Conservation (phyloP, 2,329 filamentous ascomycete species). For the Neofusicoccum ribis region DNA sequence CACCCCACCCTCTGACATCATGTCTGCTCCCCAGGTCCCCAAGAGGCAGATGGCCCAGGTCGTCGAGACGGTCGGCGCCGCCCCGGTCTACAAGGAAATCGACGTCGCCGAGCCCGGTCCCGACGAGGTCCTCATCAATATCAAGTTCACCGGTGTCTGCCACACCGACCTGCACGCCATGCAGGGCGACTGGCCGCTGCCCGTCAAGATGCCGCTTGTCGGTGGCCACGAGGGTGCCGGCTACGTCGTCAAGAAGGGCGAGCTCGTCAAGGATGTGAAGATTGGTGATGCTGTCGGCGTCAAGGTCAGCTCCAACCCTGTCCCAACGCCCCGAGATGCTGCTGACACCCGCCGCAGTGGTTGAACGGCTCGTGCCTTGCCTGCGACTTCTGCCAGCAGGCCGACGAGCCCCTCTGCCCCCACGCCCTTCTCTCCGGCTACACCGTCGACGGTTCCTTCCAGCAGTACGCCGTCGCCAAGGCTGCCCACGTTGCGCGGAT, state of each 20-base stretch:
- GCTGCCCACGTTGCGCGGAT: constrained; percentile 82
- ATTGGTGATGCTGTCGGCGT: constrained; percentile 85
- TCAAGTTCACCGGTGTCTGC: constrained; percentile 89
- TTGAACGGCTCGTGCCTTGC: constrained; percentile 82
- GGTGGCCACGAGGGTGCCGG: constrained; percentile 80
- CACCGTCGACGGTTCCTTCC: constrained; percentile 90
- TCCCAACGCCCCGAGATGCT: neutral
- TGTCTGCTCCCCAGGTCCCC: constrained; percentile 61
- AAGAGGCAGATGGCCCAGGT: constrained; percentile 90
- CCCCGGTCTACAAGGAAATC: constrained; percentile 74
- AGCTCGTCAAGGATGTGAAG: constrained; percentile 74
- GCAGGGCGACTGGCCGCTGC: constrained; percentile 86
- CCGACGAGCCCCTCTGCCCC: constrained; percentile 80
- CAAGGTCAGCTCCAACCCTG: constrained; percentile 43
- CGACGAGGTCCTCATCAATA: constrained; percentile 88
- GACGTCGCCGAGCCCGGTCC: constrained; percentile 77
- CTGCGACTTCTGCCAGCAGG: constrained; percentile 74
- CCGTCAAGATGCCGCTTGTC: constrained; percentile 80
- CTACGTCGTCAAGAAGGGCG: constrained; percentile 75
- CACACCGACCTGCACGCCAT: constrained; percentile 83
- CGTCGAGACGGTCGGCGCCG: constrained; percentile 74
- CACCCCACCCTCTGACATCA: constrained; percentile 28
- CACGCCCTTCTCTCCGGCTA: constrained; percentile 79
- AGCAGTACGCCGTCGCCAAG: constrained; percentile 88
- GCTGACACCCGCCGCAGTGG: constrained; percentile 56